Evolutionary conservation across 208 protist genomes (phyloP).

Genomic region (Leishmania lainsoni): DNA sequence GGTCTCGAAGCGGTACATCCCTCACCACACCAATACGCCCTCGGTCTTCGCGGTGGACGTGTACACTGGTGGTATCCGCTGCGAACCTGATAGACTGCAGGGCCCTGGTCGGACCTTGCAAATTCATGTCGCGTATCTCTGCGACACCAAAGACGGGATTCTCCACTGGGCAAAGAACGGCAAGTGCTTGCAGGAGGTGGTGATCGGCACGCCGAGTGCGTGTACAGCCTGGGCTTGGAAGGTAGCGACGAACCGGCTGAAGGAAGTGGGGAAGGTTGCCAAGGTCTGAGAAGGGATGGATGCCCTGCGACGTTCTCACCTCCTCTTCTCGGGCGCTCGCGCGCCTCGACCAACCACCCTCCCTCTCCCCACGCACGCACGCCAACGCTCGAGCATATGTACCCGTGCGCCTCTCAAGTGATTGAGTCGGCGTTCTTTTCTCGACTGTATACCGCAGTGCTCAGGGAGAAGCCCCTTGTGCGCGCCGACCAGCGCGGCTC

Average conservation of each 20-base stretch:
- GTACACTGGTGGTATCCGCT: conserved; percentile 42
- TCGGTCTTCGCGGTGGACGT: conserved; percentile 43
- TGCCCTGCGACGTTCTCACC: neutral
- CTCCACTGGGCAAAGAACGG: conserved; percentile 69
- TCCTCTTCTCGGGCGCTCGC: neutral
- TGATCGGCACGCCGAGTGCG: conserved; percentile 78
- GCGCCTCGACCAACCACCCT: too few species aligned
- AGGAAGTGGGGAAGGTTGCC: neutral
- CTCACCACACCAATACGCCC: conserved; percentile 48
- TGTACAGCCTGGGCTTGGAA: conserved; percentile 60
- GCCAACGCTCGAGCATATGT: neutral
- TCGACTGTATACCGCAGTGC: neutral
- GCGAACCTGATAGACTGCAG: conserved; percentile 20
- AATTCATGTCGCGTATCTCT: conserved; percentile 37
- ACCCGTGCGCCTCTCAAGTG: neutral
- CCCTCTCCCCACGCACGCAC: neutral
- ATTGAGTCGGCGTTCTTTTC: neutral
- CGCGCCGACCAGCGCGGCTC: neutral
- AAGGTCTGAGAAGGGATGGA: neutral
- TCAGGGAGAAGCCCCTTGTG: neutral
- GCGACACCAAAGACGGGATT: conserved; percentile 51
- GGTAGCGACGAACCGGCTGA: conserved; percentile 22
- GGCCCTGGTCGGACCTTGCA: neutral
- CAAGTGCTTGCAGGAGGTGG: conserved; percentile 69
- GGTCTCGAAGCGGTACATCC: conserved; percentile 23